A percentile compares a stretch with the other conserved stretches of the same genome.
Conservation (phyloP, 2,329 filamentous ascomycete species). For the Sarocladiaceae sp. region DNA sequence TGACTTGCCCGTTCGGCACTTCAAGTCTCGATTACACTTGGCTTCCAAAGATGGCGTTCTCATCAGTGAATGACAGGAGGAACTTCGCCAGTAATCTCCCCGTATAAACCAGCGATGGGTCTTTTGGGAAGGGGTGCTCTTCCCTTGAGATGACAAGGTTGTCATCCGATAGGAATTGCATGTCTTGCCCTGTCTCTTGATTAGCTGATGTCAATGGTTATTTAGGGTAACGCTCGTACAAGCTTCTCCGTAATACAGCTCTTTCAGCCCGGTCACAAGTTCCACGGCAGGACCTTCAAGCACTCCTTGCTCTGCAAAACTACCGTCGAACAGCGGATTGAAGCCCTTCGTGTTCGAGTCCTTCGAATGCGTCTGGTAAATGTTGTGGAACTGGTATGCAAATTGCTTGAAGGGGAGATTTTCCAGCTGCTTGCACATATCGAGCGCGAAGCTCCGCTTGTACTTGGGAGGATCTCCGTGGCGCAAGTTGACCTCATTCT, state of each 20-base stretch:
- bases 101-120: constrained; percentile 44
- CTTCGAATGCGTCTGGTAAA: constrained; percentile 50
- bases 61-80: constrained; percentile 46
- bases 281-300: constrained; percentile 39
- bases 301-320: constrained; percentile 34
- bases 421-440: constrained; percentile 44
- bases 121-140: constrained; percentile 38
- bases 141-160: constrained; percentile 39
- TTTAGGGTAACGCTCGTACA: constrained; percentile 32
- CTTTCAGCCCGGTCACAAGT: constrained; percentile 38
- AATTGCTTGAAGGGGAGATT: constrained; percentile 56
- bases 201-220: background rate
- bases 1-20: background rate
- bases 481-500: constrained; percentile 42
- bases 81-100: constrained; percentile 49
- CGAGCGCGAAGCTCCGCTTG: constrained; percentile 37
- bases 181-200: constrained; percentile 24
- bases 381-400: constrained; percentile 53
- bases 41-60: constrained; percentile 39
- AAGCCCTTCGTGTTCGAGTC: constrained; percentile 44
- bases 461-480: constrained; percentile 23
- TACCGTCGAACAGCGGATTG: constrained; percentile 46
- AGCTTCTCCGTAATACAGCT: constrained; percentile 35
- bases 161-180: constrained; percentile 38
- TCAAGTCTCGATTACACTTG: constrained; percentile 4